Evolutionary conservation across 305 asterid genomes (phyloP), one percentile per base, ranked within the genome.

Genomic region (Fraxinus velutina): DNA sequence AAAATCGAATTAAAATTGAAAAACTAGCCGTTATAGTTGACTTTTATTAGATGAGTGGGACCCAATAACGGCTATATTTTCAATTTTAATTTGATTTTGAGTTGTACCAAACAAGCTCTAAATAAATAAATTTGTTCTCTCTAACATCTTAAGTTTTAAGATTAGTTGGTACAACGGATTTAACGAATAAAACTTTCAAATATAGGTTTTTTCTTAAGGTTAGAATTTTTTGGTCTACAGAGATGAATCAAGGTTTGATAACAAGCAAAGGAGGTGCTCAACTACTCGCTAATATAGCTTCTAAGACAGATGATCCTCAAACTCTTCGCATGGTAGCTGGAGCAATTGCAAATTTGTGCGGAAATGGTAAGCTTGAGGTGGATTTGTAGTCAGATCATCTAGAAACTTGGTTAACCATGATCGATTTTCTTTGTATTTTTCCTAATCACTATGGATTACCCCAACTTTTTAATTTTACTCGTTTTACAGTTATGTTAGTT

Each of bases 291-390:
- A 83, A 80, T 79, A 94, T 91, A 75, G 90, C 94, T 85, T 85
- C 83, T 47, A 88, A 84, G 85, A 91, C 96, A 1, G 92, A 93
- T 78, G 98, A 93, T 79, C 91, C 92, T 84, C 98, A 94, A 86
- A 92, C 97, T 82, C 92, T 92, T 75, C 89, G 98, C 36, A 94
- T 94, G 98, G 92, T 92, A 30, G 98, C 97, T 75, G 98, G 98
- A 84, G 98, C 98, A 73, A 94, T 94, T 80, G 96, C 97, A 72
- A 94, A 94, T 86, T 86, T 94, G 82, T 93, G 98, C 39, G 98
- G 98, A 86, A 93, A 94, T 52, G 98, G 98, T 94, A 85, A 86
- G 86, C 27, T 64, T 66, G 78, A 70, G 36, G 33, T 78, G 19
- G 24, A 75, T 44, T 68, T 79, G 50, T 55, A 39, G 29, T 37